Conservation (phyloP, 257 asterid species). For the Capsicum chinense region DNA sequence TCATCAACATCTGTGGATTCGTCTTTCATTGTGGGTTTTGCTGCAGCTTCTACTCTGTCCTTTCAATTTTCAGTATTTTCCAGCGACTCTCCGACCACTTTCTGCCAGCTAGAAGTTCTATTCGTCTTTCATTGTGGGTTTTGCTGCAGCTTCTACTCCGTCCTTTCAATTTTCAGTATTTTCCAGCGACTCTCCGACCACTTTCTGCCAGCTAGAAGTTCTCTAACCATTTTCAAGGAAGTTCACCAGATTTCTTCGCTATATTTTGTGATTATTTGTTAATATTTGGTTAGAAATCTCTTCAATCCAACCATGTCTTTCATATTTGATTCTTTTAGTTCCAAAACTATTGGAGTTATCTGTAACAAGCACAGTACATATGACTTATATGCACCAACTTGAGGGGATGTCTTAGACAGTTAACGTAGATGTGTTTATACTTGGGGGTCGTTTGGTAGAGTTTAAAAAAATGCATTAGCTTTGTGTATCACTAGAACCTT, state of each 20-base stretch:
- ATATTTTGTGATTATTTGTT: not conserved
- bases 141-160: too few relatives aligned
- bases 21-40: not conserved
- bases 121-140: too few relatives aligned
- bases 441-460: too few relatives aligned
- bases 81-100: not conserved
- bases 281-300: not conserved
- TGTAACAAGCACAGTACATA: not conserved
- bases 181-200: too few relatives aligned
- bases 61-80: slow-evolving; percentile 5
- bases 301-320: not conserved
- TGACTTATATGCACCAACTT: slow-evolving; percentile 2
- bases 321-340: not conserved
- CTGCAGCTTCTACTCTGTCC: not conserved
- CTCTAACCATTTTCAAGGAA: not conserved
- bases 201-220: too few relatives aligned
- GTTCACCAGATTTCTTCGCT: slow-evolving; percentile 3
- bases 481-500: too few relatives aligned
- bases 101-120: slow-evolving; percentile 9
- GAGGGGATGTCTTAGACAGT: not conserved
- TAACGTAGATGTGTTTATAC: not conserved
- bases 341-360: not conserved
- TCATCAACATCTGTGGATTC: not conserved
- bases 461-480: too few relatives aligned
- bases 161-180: too few relatives aligned